Evolutionary conservation across 495 filamentous ascomycete genomes (phyloP).

Genomic region (Aspergillus hancockii): DNA sequence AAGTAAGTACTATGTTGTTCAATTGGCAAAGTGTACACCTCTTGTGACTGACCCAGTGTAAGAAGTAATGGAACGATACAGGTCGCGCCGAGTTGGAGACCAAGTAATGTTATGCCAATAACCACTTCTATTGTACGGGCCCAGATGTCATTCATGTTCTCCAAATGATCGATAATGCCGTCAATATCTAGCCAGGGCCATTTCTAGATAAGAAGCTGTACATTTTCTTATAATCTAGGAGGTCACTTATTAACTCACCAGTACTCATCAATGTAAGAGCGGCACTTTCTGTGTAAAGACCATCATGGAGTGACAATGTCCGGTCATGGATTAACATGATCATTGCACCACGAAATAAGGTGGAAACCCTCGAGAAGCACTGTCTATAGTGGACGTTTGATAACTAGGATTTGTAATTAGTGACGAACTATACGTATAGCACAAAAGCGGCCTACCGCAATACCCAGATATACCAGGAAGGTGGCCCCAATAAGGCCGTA

Average conservation of each 20-base stretch:
- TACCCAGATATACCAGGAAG: no score
- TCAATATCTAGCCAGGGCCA: slow-evolving; percentile 41
- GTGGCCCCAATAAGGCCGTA: slow-evolving; percentile 11
- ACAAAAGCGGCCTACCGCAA: no score
- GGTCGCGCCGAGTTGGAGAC: slow-evolving; percentile 53
- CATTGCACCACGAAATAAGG: slow-evolving; percentile 54
- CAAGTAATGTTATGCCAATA: slow-evolving; percentile 53
- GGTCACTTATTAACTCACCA: no score
- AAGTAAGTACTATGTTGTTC: neutral
- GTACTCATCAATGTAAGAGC: slow-evolving; percentile 61
- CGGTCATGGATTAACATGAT: slow-evolving; percentile 50
- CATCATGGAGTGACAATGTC: slow-evolving; percentile 40
- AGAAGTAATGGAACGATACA: slow-evolving; percentile 47
- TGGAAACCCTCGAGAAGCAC: slow-evolving; percentile 26
- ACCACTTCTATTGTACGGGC: slow-evolving; percentile 52
- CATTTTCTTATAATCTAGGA: neutral
- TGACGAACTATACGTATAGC: no score
- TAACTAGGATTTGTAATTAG: no score
- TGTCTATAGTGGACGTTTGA: slow-evolving; percentile 10
- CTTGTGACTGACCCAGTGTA: slow-evolving; percentile 41
- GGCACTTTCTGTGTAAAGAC: slow-evolving; percentile 40
- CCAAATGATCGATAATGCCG: no score
- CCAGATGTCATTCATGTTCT: no score
- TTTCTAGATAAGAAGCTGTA: neutral
- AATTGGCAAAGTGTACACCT: no score